Conservation (phyloP, 2,329 filamentous ascomycete species). For the Alternaria atra region DNA sequence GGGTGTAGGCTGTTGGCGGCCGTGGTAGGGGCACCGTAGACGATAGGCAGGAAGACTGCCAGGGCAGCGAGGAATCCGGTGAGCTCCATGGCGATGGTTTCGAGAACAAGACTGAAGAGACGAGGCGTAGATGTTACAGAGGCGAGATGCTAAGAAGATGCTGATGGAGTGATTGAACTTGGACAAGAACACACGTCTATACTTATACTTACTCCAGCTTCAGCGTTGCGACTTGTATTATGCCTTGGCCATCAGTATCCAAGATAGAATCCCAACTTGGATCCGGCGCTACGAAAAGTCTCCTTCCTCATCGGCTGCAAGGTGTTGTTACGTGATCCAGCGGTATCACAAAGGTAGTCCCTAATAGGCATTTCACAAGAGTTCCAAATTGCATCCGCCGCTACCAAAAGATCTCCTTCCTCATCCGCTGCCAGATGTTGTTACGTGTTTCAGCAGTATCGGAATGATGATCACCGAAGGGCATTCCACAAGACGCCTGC, state of each 20-base stretch:
- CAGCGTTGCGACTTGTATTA: slow-evolving; percentile 10
- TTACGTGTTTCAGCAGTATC: slow-evolving; percentile 18
- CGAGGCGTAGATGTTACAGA: slow-evolving; percentile 30
- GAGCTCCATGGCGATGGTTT: slow-evolving; percentile 50
- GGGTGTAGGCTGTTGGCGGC: slow-evolving; percentile 51
- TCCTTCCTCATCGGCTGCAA: slow-evolving; percentile 30
- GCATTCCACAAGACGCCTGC: slow-evolving; percentile 9
- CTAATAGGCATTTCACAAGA: slow-evolving; percentile 18
- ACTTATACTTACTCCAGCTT: slow-evolving; percentile 29
- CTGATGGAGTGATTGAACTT: slow-evolving; percentile 15
- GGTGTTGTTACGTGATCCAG: slow-evolving; percentile 13
- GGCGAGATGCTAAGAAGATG: slow-evolving; percentile 34
- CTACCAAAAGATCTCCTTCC: slow-evolving; percentile 25
- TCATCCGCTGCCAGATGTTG: slow-evolving; percentile 21
- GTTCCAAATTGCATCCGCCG: slow-evolving; percentile 13
- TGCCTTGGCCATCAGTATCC: not conserved
- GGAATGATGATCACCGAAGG: slow-evolving; percentile 18
- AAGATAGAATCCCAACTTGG: slow-evolving; percentile 15
- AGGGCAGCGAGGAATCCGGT: slow-evolving; percentile 51
- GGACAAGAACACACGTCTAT: slow-evolving; percentile 16
- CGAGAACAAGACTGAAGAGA: slow-evolving; percentile 33
- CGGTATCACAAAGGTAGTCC: slow-evolving; percentile 23
- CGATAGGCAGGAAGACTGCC: slow-evolving; percentile 53
- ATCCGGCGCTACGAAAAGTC: slow-evolving; percentile 12
- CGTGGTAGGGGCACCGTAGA: slow-evolving; percentile 52